These are phyloP conservation scores for Gleditsia sinensis DNA, from an alignment of 306 rosid species.

Conservation along the genomic window DNA sequence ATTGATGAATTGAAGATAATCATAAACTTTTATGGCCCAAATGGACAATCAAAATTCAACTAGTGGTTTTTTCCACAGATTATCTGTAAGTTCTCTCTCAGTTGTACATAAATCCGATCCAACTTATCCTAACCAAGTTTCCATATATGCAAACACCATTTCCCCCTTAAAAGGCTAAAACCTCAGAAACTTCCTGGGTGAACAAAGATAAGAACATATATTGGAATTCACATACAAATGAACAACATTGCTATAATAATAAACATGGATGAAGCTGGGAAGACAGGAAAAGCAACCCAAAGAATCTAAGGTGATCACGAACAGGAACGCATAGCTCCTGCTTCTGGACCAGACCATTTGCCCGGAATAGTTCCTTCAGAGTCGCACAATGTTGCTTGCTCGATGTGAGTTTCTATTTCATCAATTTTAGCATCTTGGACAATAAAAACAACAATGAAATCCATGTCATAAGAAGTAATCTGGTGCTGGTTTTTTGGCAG, in stretches of 20 bases:
- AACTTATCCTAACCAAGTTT: constrained; percentile 38
- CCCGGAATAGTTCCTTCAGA: constrained; percentile 13
- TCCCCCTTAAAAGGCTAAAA: constrained; percentile 27
- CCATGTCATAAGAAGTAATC: constrained; percentile 80
- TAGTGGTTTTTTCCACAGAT: constrained; percentile 36
- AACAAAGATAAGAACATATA: constrained; percentile 48
- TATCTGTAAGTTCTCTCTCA: constrained; percentile 34
- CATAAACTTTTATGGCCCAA: constrained; percentile 39
- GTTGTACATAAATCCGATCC: constrained; percentile 38
- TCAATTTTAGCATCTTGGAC: constrained; percentile 39
- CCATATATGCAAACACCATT: constrained; percentile 47
- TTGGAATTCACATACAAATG: constrained; percentile 50
- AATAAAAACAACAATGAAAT: constrained; percentile 26
- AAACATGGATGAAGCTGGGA: constrained; percentile 40
- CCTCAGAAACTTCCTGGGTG: constrained; percentile 38
- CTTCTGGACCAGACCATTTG: constrained; percentile 35
- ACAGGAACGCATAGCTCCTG: constrained; percentile 40
- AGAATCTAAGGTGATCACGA: constrained; percentile 31
- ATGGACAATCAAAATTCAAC: constrained; percentile 48
- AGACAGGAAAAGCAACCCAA: constrained; percentile 49
- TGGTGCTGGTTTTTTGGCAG: constrained; percentile 92
- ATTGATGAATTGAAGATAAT: constrained; percentile 13
- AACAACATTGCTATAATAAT: constrained; percentile 55
- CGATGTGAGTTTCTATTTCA: constrained; percentile 38
- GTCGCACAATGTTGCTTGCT: constrained; percentile 19